A percentile compares a stretch with the other conserved stretches of the same genome.
These are phyloP conservation scores for Aphanomyces astaci DNA, from an alignment of 352 stramenopile species.

Conservation along the genomic window DNA sequence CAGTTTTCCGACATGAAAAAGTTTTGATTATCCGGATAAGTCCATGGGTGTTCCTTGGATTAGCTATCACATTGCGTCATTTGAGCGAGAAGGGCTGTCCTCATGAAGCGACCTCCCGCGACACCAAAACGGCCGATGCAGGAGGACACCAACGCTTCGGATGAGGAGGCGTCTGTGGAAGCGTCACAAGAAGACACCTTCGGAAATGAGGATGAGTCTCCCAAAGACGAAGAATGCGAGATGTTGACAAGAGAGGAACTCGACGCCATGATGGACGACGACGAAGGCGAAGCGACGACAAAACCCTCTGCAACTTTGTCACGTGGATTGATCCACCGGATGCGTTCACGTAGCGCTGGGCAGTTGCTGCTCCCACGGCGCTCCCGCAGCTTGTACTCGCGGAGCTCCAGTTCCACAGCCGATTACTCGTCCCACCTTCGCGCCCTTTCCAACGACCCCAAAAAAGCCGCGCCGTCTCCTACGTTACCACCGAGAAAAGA, in stretches of 20 bases:
- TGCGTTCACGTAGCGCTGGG: constrained; percentile 10
- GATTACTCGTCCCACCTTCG: background rate
- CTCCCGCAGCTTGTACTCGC: background rate
- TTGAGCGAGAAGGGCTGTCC: too few species aligned
- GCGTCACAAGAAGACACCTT: background rate
- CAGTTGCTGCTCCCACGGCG: background rate
- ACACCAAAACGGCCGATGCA: background rate
- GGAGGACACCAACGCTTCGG: background rate
- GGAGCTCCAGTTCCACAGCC: background rate
- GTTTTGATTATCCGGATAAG: background rate
- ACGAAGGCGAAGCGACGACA: background rate
- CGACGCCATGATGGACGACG: background rate
- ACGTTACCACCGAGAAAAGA: constrained; percentile 6
- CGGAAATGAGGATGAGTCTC: background rate
- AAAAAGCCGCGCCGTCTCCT: background rate
- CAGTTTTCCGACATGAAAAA: too few species aligned
- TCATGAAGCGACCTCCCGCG: background rate
- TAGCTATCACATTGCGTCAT: too few species aligned
- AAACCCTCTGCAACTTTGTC: background rate
- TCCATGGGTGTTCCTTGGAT: background rate
- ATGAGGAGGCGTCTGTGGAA: background rate
- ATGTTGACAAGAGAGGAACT: constrained; percentile 18
- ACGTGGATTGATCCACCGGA: background rate
- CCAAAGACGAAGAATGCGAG: background rate
- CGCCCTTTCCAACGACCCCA: background rate